These are phyloP conservation scores for Apophysomyces variabilis DNA, from an alignment of 371 early-diverging fungal genomes.

Conservation along the genomic window DNA sequence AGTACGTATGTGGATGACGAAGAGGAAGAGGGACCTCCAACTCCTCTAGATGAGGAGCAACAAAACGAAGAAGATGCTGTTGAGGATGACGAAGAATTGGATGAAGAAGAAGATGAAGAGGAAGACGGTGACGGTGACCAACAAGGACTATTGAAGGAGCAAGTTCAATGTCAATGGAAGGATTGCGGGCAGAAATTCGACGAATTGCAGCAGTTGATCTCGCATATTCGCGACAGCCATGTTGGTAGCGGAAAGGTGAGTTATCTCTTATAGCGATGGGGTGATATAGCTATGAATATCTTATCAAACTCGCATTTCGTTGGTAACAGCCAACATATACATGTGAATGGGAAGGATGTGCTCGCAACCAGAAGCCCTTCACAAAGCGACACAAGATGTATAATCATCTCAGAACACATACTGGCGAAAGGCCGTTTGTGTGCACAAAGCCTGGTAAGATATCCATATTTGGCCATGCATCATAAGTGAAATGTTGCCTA, in stretches of 20 bases:
- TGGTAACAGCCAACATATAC: conserved; percentile 63
- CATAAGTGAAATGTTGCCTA: conserved; percentile 8
- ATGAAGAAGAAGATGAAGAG: conserved; percentile 30
- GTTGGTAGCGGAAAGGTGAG: conserved; percentile 69
- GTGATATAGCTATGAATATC: background rate
- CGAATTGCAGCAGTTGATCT: conserved; percentile 54
- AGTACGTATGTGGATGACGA: conserved; percentile 29
- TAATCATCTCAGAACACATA: conserved; percentile 88
- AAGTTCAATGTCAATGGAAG: conserved; percentile 61
- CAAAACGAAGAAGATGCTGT: background rate
- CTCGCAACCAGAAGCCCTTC: conserved; percentile 77
- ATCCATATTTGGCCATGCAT: background rate
- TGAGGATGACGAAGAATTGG: conserved; percentile 18
- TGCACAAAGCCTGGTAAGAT: conserved; percentile 32
- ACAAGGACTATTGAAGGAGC: conserved; percentile 3
- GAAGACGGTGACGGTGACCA: conserved; percentile 15
- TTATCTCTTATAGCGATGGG: background rate
- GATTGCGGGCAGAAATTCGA: conserved; percentile 55
- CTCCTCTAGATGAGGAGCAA: conserved; percentile 16
- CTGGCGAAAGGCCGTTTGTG: conserved; percentile 76
- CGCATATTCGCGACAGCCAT: conserved; percentile 64
- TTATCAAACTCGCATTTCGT: background rate
- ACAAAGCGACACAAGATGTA: conserved; percentile 89
- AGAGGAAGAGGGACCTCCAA: conserved; percentile 28
- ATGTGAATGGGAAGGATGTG: conserved; percentile 86